Evolutionary conservation across 78 protist species (phyloP).

Genomic region (slime mould (Dictyostelium discoideum)): dicty_2.7 NC_007090.3:2032501-2033000

Average conservation of each 20-base stretch:
- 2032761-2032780: conserved; percentile 20
- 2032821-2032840: conserved; percentile 30
- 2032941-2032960: conserved; percentile 6
- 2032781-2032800: conserved; percentile 8
- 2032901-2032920: not conserved
- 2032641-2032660: conserved; percentile 15
- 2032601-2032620: not conserved
- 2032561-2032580: conserved; percentile 23
- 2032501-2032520: conserved; percentile 25
- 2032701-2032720: not conserved
- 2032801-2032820: conserved; percentile 24
- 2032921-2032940: conserved; percentile 2
- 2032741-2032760: conserved; percentile 14
- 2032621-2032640: not conserved
- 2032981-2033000: not conserved
- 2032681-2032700: not conserved
- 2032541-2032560: conserved; percentile 39
- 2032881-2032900: not conserved
- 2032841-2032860: conserved; percentile 17
- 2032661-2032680: conserved; percentile 18
- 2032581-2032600: not conserved
- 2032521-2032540: not conserved
- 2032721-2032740: conserved; percentile 10
- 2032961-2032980: conserved; percentile 16
- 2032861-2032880: conserved; percentile 16